Conservation (phyloP, 2,329 filamentous ascomycete species). For the Fusarium udum region DNA sequence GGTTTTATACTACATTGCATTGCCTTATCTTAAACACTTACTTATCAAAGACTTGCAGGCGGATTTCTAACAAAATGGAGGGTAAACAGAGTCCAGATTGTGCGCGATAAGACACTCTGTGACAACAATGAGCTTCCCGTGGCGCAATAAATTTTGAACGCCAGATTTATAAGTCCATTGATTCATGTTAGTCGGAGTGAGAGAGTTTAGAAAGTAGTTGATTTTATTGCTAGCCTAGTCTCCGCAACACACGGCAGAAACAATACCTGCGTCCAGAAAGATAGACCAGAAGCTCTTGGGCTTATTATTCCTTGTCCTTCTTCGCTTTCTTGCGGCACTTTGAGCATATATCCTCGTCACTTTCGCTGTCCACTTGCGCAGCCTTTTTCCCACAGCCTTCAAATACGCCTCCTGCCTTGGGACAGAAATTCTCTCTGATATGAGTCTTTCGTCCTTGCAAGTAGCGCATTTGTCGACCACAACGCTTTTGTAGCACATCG, state of each 20-base stretch:
- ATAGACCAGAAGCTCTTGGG: too few species aligned
- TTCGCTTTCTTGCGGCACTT: background rate
- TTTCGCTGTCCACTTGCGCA: fast-evolving
- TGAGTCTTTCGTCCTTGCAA: background rate
- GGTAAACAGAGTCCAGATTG: fast-evolving
- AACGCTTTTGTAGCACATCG: background rate
- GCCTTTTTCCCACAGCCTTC: background rate
- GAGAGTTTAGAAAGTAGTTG: fast-evolving
- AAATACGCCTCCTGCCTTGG: background rate
- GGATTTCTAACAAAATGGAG: fast-evolving
- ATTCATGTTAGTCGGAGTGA: fast-evolving
- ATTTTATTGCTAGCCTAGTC: fast-evolving
- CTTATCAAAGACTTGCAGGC: background rate
- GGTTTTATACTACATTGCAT: background rate
- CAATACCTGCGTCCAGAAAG: fast-evolving
- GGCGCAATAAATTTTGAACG: fast-evolving
- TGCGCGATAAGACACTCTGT: fast-evolving
- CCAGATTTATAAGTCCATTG: fast-evolving
- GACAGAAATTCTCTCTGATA: too few species aligned
- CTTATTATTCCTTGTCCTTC: background rate
- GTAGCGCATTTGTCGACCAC: background rate
- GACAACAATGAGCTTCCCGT: fast-evolving
- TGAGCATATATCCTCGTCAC: fast-evolving
- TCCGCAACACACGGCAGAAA: fast-evolving
- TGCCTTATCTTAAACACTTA: fast-evolving